Percentiles rank a stretch among this genome's conserved stretches.
Evolutionary conservation across 345 rosid species (phyloP).

Genomic region (Raphanus raphanistrum): DNA sequence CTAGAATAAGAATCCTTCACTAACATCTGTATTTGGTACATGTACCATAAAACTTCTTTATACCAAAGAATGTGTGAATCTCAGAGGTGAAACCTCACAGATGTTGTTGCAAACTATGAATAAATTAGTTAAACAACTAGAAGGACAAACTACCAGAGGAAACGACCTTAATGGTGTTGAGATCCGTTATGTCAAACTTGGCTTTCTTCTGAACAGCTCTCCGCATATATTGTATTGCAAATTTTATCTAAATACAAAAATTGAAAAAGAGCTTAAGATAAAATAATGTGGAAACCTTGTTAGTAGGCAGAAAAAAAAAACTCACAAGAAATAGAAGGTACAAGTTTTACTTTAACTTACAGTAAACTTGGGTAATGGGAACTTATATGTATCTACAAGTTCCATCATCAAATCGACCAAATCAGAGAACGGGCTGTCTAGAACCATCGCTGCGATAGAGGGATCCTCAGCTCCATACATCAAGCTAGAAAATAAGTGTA

Average conservation of each 20-base stretch:
- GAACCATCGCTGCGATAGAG: slow-evolving; percentile 93
- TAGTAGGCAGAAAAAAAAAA: not conserved
- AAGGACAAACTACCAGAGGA: not conserved
- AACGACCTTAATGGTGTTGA: slow-evolving; percentile 78
- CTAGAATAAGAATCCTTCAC: not conserved
- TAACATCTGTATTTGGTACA: not conserved
- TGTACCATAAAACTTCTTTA: too few species aligned
- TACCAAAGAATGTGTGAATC: too few species aligned
- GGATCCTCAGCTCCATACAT: slow-evolving; percentile 98
- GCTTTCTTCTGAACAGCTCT: slow-evolving; percentile 85
- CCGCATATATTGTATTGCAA: slow-evolving; percentile 88
- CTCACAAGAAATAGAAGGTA: not conserved
- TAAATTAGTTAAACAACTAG: not conserved
- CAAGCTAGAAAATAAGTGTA: slow-evolving; percentile 52
- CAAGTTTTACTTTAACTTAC: slow-evolving; percentile 48
- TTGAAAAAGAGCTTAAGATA: not conserved
- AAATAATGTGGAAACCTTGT: not conserved
- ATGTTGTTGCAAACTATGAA: too few species aligned
- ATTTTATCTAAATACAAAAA: slow-evolving; percentile 60
- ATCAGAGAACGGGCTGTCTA: slow-evolving; percentile 91
- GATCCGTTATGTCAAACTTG: slow-evolving; percentile 74
- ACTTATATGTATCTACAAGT: slow-evolving; percentile 84
- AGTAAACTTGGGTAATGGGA: slow-evolving; percentile 83
- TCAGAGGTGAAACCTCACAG: too few species aligned
- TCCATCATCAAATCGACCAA: slow-evolving; percentile 98